A percentile compares a stretch with the other conserved stretches of the same genome.
Evolutionary conservation across 2,329 filamentous ascomycete species (phyloP).

Genomic region (Hypoxylon sp.): DNA sequence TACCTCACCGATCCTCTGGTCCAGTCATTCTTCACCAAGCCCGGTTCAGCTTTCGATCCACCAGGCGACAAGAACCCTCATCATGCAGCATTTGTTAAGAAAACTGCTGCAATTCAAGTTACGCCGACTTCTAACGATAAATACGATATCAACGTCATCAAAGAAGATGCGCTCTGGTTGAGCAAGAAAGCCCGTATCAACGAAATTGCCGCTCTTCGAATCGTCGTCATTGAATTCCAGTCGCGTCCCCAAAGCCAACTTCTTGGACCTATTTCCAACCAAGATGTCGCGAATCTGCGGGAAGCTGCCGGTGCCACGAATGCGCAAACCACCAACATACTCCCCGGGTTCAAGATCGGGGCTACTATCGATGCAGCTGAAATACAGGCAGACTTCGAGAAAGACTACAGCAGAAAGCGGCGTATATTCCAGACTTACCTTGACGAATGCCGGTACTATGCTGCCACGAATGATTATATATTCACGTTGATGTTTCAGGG

Average conservation of each 20-base stretch:
- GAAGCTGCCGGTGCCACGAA: slow-evolving; percentile 79
- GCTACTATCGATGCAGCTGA: slow-evolving; percentile 67
- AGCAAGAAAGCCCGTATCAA: slow-evolving; percentile 84
- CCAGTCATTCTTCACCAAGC: slow-evolving; percentile 76
- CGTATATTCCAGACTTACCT: slow-evolving; percentile 81
- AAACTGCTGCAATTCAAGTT: slow-evolving; percentile 88
- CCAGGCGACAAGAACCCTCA: slow-evolving; percentile 69
- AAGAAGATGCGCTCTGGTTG: slow-evolving; percentile 88
- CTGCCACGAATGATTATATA: slow-evolving; percentile 73
- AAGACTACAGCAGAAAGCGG: slow-evolving; percentile 72
- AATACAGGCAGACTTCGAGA: slow-evolving; percentile 73
- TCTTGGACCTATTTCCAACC: slow-evolving; percentile 78
- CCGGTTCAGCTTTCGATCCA: slow-evolving; percentile 76
- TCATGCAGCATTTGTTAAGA: slow-evolving; percentile 83
- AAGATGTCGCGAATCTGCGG: slow-evolving; percentile 82
- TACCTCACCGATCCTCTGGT: slow-evolving; percentile 82
- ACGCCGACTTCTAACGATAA: slow-evolving; percentile 76
- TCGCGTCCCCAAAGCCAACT: slow-evolving; percentile 81
- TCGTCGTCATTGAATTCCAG: slow-evolving; percentile 88
- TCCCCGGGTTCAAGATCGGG: slow-evolving; percentile 66
- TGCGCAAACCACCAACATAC: slow-evolving; percentile 69
- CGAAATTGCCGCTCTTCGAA: slow-evolving; percentile 84
- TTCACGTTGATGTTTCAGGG: slow-evolving; percentile 65
- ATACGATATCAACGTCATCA: slow-evolving; percentile 84
- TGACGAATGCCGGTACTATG: slow-evolving; percentile 77